Percentiles rank a stretch among this genome's conserved stretches.
Conservation (phyloP, 78 protist genomes). For the Dictyostelium capitatum region DNA sequence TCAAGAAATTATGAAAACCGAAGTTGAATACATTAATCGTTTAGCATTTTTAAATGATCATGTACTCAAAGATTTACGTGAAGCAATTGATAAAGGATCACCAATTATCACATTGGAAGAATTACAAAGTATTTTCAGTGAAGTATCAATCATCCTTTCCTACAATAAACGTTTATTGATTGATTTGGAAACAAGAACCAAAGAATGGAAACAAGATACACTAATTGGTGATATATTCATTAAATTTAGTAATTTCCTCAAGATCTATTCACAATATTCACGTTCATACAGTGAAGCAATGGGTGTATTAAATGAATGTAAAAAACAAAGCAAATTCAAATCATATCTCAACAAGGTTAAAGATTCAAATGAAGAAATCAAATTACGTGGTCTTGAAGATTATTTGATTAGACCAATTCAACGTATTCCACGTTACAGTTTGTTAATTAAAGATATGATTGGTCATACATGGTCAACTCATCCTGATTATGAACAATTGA, state of each 20-base stretch:
- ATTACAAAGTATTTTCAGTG: slow-evolving; percentile 49
- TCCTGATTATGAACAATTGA: slow-evolving; percentile 66
- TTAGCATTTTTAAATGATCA: slow-evolving; percentile 40
- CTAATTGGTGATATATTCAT: slow-evolving; percentile 73
- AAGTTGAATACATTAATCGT: slow-evolving; percentile 51
- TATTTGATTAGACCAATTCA: slow-evolving; percentile 75
- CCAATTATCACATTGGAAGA: slow-evolving; percentile 69
- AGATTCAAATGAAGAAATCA: slow-evolving; percentile 49
- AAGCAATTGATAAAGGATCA: slow-evolving; percentile 63
- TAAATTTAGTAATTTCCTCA: slow-evolving; percentile 59
- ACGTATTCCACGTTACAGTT: slow-evolving; percentile 72
- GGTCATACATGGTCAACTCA: slow-evolving; percentile 66
- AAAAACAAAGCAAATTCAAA: slow-evolving; percentile 65
- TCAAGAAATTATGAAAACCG: slow-evolving; percentile 66
- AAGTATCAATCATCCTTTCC: slow-evolving; percentile 24
- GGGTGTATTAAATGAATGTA: slow-evolving; percentile 51
- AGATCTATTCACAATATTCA: slow-evolving; percentile 63
- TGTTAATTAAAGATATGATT: slow-evolving; percentile 66
- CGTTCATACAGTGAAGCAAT: slow-evolving; percentile 43
- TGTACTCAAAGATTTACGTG: slow-evolving; percentile 59
- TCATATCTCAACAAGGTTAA: slow-evolving; percentile 44
- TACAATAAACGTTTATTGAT: slow-evolving; percentile 17
- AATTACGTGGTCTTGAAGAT: slow-evolving; percentile 68
- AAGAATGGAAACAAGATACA: slow-evolving; percentile 26
- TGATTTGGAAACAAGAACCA: not conserved